Conservation (phyloP, 2,329 filamentous ascomycete species). For the Sporothrix euskadiensis region DNA sequence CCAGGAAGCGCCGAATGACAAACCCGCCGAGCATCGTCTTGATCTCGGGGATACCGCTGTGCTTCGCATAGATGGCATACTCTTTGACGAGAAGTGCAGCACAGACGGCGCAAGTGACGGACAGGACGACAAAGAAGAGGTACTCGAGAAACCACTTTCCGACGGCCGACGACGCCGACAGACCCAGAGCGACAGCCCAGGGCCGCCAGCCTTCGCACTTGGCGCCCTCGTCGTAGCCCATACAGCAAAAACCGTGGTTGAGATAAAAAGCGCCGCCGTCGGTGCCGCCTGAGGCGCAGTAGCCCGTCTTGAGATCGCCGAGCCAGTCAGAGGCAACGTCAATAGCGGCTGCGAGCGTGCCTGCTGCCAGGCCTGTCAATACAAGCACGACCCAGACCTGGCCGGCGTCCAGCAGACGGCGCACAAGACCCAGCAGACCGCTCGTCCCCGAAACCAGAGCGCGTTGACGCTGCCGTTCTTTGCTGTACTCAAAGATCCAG, state of each 20-base stretch:
- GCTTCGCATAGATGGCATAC: constrained; percentile 85
- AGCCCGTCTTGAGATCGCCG: constrained; percentile 86
- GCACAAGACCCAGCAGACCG: constrained; percentile 71
- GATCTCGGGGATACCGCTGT: constrained; percentile 96
- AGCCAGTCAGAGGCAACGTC: constrained; percentile 92
- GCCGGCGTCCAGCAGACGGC: constrained; percentile 75
- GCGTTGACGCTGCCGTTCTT: constrained; percentile 86
- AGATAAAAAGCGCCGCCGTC: constrained; percentile 89
- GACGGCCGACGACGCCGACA: constrained; percentile 54
- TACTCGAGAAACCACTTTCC: constrained; percentile 85
- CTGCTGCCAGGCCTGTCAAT: constrained; percentile 79
- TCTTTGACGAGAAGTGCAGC: constrained; percentile 79
- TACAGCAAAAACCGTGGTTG: constrained; percentile 89
- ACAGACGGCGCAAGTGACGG: constrained; percentile 74
- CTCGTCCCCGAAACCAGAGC: constrained; percentile 68
- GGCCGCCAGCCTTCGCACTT: constrained; percentile 85
- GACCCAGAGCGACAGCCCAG: constrained; percentile 75
- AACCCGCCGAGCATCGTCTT: constrained; percentile 95
- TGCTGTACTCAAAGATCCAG: constrained; percentile 99
- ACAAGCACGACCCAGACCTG: constrained; percentile 92
- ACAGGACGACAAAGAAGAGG: constrained; percentile 80
- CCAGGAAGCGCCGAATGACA: constrained; percentile 83
- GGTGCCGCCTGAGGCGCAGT: constrained; percentile 71
- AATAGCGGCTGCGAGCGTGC: constrained; percentile 81
- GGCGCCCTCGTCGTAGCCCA: constrained; percentile 79